Percentiles rank a stretch among this genome's conserved stretches.
Evolutionary conservation across 1,284 basidiomycete genomes (phyloP).

Genomic region (Xanthoconium separans): DNA sequence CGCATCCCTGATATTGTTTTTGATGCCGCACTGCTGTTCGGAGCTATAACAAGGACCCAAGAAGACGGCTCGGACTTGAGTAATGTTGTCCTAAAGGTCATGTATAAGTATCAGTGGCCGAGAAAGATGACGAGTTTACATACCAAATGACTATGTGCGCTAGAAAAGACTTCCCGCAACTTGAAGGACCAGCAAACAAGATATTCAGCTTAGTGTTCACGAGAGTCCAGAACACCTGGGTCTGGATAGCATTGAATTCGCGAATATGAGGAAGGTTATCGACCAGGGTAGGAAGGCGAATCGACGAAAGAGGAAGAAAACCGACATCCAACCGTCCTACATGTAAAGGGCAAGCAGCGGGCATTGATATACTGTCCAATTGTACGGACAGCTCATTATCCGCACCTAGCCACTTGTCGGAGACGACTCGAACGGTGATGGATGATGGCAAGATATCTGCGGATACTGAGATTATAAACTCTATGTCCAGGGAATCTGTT

Average conservation of each 20-base stretch:
- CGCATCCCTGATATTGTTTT: constrained; percentile 54
- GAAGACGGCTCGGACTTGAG: constrained; percentile 35
- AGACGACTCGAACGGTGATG: constrained; percentile 77
- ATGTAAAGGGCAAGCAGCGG: constrained; percentile 60
- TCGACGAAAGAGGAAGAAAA: constrained; percentile 61
- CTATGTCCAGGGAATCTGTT: constrained; percentile 60
- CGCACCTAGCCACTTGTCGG: constrained; percentile 93
- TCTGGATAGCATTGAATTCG: constrained; percentile 86
- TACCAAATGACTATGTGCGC: constrained; percentile 75
- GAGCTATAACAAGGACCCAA: constrained; percentile 60
- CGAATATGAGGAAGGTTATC: constrained; percentile 46
- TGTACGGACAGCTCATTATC: constrained; percentile 72
- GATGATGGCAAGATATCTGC: constrained; percentile 55
- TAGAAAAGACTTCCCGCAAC: constrained; percentile 81
- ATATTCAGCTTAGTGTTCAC: constrained; percentile 71
- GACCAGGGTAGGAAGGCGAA: constrained; percentile 50
- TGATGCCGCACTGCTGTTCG: constrained; percentile 46
- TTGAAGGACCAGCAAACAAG: constrained; percentile 81
- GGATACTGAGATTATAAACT: constrained; percentile 80
- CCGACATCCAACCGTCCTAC: constrained; percentile 80
- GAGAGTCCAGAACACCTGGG: constrained; percentile 86
- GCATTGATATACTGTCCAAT: constrained; percentile 78
- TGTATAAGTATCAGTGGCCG: constrained; percentile 12
- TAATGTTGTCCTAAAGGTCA: constrained; percentile 47
- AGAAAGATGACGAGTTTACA: constrained; percentile 14